Base-by-base conservation (phyloP, 768 basidiomycete genomes). In the Tricholoma sp. region DNA sequence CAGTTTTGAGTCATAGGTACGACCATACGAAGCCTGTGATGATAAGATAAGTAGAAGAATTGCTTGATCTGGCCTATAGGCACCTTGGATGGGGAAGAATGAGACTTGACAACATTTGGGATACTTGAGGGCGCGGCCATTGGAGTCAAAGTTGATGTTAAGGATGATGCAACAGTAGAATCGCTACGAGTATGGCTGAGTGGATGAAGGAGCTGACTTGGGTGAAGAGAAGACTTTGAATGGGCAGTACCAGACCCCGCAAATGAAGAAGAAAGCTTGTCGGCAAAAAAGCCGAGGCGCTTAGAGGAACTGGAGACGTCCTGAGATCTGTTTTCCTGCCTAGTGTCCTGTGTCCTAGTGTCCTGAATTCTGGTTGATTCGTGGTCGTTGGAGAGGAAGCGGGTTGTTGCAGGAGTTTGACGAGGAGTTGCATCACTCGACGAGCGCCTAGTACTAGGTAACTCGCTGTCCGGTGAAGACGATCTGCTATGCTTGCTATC, bases 1-100 rank as follows among this genome's bases (percentile, higher is more conserved):
- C 48, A 89, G 76, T 68, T 91, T 89, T 13, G 86, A 77, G 72
- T 90, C 88, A 69, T 90, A 91, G 1, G 88, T 89, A 18, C 89
- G 84, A 20, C 81, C 78, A 66, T 87, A 81, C 9, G 83, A 80
- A 37, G 79, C 70, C 81, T 79, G 57, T 47, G 45, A 36, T 33
- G 24, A 55, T 48, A 41, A 52, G 41, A 58, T 52, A 58, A 60
- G 51, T 53, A 59, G 18, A 41, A 13, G 53, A 13, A 47, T 5
- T 32, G 54, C 45, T 8, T 17, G 20, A 51, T 29, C 13, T 48
- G 28, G 39, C 49, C 44, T 28, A 28, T 53, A 59, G 65, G 47
- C 52, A 76, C 79, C 72, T 82, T 82, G 54, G 80, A 78, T n/a
- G 80, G 80, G 17, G 80, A 80, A 18, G 76, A 73, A 62, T 80